A percentile compares a stretch with the other conserved stretches of the same genome.
Conservation (phyloP, 169 alveolate genomes). For the Babesia ovis region DNA sequence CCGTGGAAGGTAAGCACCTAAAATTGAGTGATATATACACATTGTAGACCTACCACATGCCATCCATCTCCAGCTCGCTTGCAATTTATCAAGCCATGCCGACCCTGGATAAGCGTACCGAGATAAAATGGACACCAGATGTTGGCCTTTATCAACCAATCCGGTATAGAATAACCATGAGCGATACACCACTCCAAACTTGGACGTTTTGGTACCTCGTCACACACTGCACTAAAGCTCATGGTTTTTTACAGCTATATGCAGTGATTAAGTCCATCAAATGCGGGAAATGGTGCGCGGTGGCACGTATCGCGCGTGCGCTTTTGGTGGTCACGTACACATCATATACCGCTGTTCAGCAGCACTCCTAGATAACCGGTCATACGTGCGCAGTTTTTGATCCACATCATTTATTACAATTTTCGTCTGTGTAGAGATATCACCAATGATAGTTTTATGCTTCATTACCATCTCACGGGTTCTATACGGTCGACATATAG, state of each 20-base stretch:
- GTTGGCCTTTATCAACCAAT: slow-evolving; percentile 65
- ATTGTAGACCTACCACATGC: slow-evolving; percentile 15
- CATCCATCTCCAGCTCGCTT: slow-evolving; percentile 64
- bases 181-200: slow-evolving; percentile 60
- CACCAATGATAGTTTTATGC: too few relatives aligned
- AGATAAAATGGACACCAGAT: slow-evolving; percentile 74
- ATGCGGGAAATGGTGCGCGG: background rate
- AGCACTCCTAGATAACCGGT: background rate
- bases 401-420: too few relatives aligned
- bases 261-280: background rate
- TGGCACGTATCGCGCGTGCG: slow-evolving; percentile 17
- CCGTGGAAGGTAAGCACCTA: slow-evolving; percentile 79
- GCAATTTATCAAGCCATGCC: slow-evolving; percentile 73
- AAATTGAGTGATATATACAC: too few relatives aligned
- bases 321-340: slow-evolving; percentile 1
- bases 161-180: slow-evolving; percentile 70
- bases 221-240: background rate
- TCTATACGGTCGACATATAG: slow-evolving; percentile 6
- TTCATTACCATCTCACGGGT: background rate
- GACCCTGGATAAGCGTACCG: slow-evolving; percentile 69
- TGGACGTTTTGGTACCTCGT: slow-evolving; percentile 15
- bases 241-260: slow-evolving; percentile 3
- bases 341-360: background rate
- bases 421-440: too few relatives aligned
- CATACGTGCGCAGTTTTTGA: background rate